These are phyloP conservation scores for Ramaria rubella DNA, from an alignment of 768 basidiomycete species.

Conservation along the genomic window DNA sequence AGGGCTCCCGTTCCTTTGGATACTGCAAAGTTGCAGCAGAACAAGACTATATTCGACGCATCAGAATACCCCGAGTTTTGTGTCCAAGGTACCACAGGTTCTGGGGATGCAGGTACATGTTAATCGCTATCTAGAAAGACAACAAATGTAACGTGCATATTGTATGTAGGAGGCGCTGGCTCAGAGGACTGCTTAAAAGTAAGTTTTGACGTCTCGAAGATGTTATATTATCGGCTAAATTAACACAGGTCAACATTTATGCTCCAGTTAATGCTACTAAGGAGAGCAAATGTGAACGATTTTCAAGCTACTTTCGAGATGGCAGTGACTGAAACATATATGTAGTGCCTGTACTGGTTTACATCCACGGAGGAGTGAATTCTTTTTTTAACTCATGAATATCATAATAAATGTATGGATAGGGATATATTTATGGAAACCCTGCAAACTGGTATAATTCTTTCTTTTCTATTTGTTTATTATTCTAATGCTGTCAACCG, in stretches of 20 bases:
- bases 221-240: no score
- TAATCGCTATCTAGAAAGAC: constrained; percentile 9
- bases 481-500: constrained; percentile 1
- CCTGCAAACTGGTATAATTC: constrained; percentile 49
- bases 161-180: constrained; percentile 47
- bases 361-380: constrained; percentile 34
- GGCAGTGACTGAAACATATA: no score
- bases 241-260: constrained; percentile 58
- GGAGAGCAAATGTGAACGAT: constrained; percentile 40
- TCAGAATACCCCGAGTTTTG: constrained; percentile 51
- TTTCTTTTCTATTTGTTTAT: no score
- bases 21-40: constrained; percentile 20
- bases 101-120: constrained; percentile 21
- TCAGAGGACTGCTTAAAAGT: constrained; percentile 58
- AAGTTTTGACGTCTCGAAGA: background rate
- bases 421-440: constrained; percentile 54
- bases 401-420: background rate
- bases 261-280: constrained; percentile 41
- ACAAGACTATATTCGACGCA: constrained; percentile 40
- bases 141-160: background rate
- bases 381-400: no score
- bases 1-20: constrained; percentile 48
- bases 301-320: no score
- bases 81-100: constrained; percentile 48
- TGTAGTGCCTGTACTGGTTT: constrained; percentile 36